Evolutionary conservation across 1,284 basidiomycete species (phyloP), one percentile per base, ranked within the genome.

Genomic region (Xanthoconium separans): DNA sequence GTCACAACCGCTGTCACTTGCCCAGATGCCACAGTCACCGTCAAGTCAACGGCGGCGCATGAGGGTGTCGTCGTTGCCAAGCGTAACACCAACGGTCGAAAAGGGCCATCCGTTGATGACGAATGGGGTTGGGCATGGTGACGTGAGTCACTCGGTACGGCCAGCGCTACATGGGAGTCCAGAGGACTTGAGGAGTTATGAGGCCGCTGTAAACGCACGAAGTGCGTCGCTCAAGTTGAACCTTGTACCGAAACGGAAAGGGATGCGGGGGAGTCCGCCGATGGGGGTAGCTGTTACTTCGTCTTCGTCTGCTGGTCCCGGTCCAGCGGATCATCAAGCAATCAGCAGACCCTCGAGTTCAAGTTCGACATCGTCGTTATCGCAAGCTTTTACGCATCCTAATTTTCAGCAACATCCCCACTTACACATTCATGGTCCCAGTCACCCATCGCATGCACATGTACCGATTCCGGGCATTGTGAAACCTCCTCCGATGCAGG

Each of bases 191-290:
- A 75, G 78, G 59, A 80, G 79, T 55, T 91, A 91, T 59, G 86
- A 90, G 65, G 84, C 85, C 47, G 89, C 89, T 8, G 82, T 90
- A 7, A 68, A 88, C 39, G 86, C 87, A 16, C 75, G 86, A 30
- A 82, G 77, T 40, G 52, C 69, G 61, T 75, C 84, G 24, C 82
- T 85, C n/a, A 79, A 80, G 55, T 49, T 75, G 40, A 73, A 73
- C 30, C 64, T 74, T 12, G 69, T 71, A 1, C 71, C 71, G 2
- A 56, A 49, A 49, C 65, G 60, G 24, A 63, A 51, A 34, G 59
- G 55, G 16, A 58, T 60, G 18, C 55, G 58, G 18, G 46, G 36
- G 10, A 69, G 66, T 31, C 57, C 63, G 3, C 56, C 47, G 16
- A 47, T 33, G 33, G 40, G 37, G 6, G 15, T 31, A 3, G 33